Evolutionary conservation across 164 flowering plant genomes (phyloP).

Genomic region (Akebia trifoliata): DNA sequence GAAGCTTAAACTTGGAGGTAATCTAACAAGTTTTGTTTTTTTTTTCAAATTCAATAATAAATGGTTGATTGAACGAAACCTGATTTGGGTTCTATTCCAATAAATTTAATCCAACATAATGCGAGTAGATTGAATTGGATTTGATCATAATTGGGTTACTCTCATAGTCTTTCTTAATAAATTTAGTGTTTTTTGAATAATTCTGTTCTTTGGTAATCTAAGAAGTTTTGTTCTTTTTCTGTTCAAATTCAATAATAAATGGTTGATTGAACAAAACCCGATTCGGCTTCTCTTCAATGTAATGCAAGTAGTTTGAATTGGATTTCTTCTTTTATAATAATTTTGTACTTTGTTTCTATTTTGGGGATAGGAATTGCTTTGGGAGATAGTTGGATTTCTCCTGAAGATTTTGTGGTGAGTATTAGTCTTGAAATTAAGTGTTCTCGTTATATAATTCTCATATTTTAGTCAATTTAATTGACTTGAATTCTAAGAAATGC

Average conservation of each 20-base stretch:
- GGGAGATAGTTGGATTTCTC: slow-evolving; percentile 97
- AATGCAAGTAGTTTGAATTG: slow-evolving; percentile 6
- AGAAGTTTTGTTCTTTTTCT: too few species aligned
- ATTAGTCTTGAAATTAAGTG: not conserved
- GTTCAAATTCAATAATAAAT: too few species aligned
- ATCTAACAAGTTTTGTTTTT: not conserved
- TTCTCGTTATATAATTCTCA: not conserved
- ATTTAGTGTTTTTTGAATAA: too few species aligned
- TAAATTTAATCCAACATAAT: too few species aligned
- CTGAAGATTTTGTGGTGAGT: slow-evolving; percentile 89
- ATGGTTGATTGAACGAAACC: too few species aligned
- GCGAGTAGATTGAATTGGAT: not conserved
- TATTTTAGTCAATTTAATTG: not conserved
- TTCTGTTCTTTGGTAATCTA: too few species aligned
- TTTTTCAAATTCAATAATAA: too few species aligned
- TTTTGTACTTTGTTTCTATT: slow-evolving; percentile 1
- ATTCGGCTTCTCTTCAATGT: too few species aligned
- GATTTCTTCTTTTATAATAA: not conserved
- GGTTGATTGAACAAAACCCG: too few species aligned
- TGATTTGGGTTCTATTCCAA: too few species aligned
- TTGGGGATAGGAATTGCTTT: slow-evolving; percentile 57
- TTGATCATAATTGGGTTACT: too few species aligned
- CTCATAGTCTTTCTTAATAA: too few species aligned
- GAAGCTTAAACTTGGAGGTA: slow-evolving; percentile 84
- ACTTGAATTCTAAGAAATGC: slow-evolving; percentile 14